phyloP scores from a whole-genome alignment of 2,329 filamentous ascomycete genomes.

The Phyllosticta ampelicida region DNA sequence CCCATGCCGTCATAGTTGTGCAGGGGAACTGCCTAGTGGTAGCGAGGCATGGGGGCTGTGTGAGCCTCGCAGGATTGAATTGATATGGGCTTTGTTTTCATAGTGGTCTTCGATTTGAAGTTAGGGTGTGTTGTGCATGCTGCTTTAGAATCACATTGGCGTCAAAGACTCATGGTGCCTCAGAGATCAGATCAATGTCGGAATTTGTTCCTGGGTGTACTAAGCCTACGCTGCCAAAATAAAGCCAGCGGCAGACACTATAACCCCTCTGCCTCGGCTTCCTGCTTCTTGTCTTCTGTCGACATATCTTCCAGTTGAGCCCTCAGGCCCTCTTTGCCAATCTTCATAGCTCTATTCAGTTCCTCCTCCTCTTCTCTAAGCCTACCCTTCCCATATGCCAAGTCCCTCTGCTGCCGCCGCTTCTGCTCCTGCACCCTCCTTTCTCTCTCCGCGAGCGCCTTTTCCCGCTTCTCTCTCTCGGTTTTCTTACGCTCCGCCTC shows the following conservation, averaged over 20 bases:
- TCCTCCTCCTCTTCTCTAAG: slow-evolving; percentile 58
- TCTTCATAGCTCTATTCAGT: slow-evolving; percentile 56
- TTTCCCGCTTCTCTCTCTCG: slow-evolving; percentile 43
- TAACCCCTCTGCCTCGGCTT: background rate
- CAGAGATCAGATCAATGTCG: no score
- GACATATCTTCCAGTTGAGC: slow-evolving; percentile 39
- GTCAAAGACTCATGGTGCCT: no score
- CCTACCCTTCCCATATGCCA: slow-evolving; percentile 50
- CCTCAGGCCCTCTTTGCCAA: slow-evolving; percentile 55
- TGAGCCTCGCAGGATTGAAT: no score
- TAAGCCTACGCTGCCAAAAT: no score
- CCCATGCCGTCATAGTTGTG: no score
- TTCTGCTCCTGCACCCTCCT: slow-evolving; percentile 53
- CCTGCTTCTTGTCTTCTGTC: background rate
- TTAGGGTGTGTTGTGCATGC: no score
- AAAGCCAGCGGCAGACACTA: background rate
- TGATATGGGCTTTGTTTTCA: no score
- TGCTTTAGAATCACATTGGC: no score
- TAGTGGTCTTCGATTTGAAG: no score
- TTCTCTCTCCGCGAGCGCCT: slow-evolving; percentile 56
- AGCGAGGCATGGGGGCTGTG: no score
- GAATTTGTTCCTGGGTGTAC: no score
- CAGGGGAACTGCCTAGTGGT: no score
- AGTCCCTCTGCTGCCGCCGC: slow-evolving; percentile 45
- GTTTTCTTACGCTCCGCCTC: slow-evolving; percentile 29